Evolutionary conservation across 345 rosid genomes (phyloP), one percentile per base, ranked within the genome.

Genomic region (Hypericum perforatum): DNA sequence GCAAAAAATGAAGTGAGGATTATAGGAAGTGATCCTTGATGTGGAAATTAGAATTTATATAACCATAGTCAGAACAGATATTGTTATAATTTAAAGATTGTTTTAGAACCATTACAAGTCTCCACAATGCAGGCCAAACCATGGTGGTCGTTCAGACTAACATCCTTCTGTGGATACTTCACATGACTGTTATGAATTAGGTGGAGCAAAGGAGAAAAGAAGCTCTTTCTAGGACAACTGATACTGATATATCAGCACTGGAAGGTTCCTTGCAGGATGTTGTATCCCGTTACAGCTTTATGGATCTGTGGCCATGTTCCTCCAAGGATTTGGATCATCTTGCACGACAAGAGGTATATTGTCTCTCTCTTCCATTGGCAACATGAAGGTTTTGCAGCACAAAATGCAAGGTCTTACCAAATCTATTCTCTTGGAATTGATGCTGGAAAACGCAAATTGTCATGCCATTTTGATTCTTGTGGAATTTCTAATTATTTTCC

Each of bases 251-350:
- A 44, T 66, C 84, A 48, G 70, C 71, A 12, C 60, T 72, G 43
- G 92, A 84, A 55, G 74, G 70, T 68, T 82, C 95, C 49, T 73
- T 91, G 63, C 82, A 81, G 59, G 96, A 87, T 66, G 79, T 82
- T 47, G 85, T 78, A 39, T 78, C 92, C 56, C 85, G 96, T 16
- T 84, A 91, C 64, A 75, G 87, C 67, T 91, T 73, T 78, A 91
- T 84, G 98, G 98, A 82, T 77, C 86, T 91, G 41, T 84, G 84
- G 91, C 98, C 98, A 3, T 82, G 96, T 74, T 76, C 84, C 63
- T 74, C 89, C 32, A 78, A 65, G 64, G 98, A 91, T 59, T 75
- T 91, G 70, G 95, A 91, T 70, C 84, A 81, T 66, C 75, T 87
- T 71, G 74, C 89, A 52, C 73, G 84, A 41, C 98, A 91, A 70